Percentiles rank a stretch among this genome's conserved stretches.
phyloP scores from a whole-genome alignment of 179 eudicot species.

The Patellifolia procumbens region DNA sequence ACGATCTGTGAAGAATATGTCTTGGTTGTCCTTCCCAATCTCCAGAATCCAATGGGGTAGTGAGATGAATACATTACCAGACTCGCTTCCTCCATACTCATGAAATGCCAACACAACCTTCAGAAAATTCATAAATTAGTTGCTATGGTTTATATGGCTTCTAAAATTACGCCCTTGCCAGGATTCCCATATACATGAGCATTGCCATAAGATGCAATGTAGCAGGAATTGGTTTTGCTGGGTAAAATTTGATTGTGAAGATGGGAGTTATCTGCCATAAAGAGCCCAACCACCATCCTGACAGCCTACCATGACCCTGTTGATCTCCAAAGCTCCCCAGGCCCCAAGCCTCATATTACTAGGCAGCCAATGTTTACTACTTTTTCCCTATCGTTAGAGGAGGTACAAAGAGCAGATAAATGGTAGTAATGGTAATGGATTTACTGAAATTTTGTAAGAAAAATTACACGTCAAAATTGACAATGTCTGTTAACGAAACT shows the following conservation, averaged over 20 bases:
- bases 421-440: neutral
- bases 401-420: neutral
- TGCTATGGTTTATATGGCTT: constrained; percentile 4
- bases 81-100: constrained; percentile 55
- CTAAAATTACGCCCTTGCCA: neutral
- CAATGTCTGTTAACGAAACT: too few species aligned
- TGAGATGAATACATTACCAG: constrained; percentile 47
- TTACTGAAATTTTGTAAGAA: neutral
- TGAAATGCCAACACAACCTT: constrained; percentile 74
- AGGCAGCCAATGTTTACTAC: neutral
- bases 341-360: neutral
- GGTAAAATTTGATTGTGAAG: neutral
- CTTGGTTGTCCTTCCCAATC: constrained; percentile 68
- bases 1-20: constrained; percentile 69
- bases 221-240: neutral
- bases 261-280: neutral
- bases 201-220: constrained; percentile 1
- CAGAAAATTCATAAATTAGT: constrained; percentile 9
- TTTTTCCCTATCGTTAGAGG: neutral
- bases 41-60: constrained; percentile 79
- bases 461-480: too few species aligned
- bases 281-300: neutral
- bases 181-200: neutral
- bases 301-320: neutral
- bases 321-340: neutral